These are phyloP conservation scores for Aspergillus calidoustus DNA, from an alignment of 2,329 filamentous ascomycete species.

Conservation along the genomic window DNA sequence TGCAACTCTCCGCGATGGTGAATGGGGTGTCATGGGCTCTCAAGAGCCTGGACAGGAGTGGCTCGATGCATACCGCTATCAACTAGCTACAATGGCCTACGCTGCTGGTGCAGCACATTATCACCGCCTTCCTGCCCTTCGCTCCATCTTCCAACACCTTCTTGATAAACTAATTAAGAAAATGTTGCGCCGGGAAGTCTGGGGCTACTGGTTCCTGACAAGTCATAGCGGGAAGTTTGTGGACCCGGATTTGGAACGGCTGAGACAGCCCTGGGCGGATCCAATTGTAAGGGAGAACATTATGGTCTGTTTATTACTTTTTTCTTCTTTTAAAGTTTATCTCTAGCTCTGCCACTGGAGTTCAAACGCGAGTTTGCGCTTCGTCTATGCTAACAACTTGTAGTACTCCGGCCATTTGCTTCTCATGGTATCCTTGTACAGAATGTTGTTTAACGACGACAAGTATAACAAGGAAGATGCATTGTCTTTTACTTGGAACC, in stretches of 20 bases:
- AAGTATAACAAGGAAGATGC: conserved; percentile 40
- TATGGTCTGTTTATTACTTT: conserved; percentile 26
- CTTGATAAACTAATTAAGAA: conserved; percentile 45
- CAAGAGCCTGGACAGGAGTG: conserved; percentile 47
- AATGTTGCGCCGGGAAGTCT: conserved; percentile 49
- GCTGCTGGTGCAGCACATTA: conserved; percentile 44
- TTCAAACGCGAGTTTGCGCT: no score
- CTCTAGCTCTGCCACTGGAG: no score
- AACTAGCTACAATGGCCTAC: conserved; percentile 50
- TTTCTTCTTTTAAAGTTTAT: no score
- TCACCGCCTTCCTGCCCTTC: conserved; percentile 44
- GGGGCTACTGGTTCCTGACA: conserved; percentile 50
- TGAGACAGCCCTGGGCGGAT: conserved; percentile 50
- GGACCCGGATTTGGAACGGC: conserved; percentile 44
- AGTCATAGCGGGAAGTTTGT: conserved; percentile 38
- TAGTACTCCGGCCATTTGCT: conserved; percentile 46
- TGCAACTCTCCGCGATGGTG: background rate
- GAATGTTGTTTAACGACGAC: conserved; percentile 51
- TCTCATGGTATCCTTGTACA: conserved; percentile 46
- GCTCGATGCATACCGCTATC: conserved; percentile 38
- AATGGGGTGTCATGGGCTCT: conserved; percentile 13
- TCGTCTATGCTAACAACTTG: no score
- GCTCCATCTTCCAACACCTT: conserved; percentile 40
- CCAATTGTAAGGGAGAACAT: conserved; percentile 48
- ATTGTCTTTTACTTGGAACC: conserved; percentile 45